phyloP scores from a whole-genome alignment of 2,329 filamentous ascomycete genomes.

The Hypocrella siamensis region DNA sequence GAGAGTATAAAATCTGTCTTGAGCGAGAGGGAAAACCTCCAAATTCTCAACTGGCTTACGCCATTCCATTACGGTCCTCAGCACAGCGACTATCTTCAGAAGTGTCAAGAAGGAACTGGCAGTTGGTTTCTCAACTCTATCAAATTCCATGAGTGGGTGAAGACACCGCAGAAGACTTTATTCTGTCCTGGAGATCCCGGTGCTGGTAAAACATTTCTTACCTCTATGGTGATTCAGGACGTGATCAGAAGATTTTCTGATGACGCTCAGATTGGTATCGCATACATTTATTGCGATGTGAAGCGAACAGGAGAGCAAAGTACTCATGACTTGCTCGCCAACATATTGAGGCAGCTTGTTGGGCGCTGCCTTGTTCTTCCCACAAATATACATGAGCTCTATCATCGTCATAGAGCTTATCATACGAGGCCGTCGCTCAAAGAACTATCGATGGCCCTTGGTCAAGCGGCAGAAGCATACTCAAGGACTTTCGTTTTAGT shows the following conservation, averaged over 20 bases:
- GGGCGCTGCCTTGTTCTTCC: not conserved
- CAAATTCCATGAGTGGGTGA: not conserved
- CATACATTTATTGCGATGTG: slow-evolving; percentile 1
- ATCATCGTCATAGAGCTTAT: not conserved
- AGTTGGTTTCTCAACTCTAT: not conserved
- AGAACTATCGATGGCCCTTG: not conserved
- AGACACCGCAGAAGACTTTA: not conserved
- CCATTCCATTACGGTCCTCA: no score
- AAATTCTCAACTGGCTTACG: no score
- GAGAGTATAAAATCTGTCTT: no score
- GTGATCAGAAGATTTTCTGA: not conserved
- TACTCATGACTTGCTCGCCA: not conserved
- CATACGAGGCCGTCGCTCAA: not conserved
- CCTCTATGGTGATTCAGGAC: not conserved
- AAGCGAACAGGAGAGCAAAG: not conserved
- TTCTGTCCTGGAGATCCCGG: slow-evolving; percentile 1
- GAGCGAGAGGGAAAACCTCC: no score
- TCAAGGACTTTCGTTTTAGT: slow-evolving; percentile 1
- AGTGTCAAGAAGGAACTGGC: no score
- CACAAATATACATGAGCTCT: not conserved
- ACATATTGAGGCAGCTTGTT: not conserved
- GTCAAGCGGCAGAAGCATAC: not conserved
- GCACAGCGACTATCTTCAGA: no score
- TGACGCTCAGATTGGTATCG: not conserved
- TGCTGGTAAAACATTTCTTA: not conserved